A percentile compares a stretch with the other conserved stretches of the same genome.
Conservation (phyloP, 306 rosid genomes). For the Psophocarpus tetragonolobus region DNA sequence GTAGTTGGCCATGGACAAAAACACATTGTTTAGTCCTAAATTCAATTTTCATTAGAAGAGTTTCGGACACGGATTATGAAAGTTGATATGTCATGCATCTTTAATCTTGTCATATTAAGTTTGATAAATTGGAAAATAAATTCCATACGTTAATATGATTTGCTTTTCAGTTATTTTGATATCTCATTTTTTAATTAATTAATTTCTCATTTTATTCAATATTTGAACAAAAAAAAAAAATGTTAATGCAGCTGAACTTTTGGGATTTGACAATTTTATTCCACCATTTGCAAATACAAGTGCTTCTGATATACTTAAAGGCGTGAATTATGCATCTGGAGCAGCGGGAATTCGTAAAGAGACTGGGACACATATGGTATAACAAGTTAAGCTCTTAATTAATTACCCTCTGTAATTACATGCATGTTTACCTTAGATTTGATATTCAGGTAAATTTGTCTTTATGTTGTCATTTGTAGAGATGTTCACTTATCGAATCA, state of each 20-base stretch:
- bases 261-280: conserved; percentile 40
- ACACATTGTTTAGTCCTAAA: no score
- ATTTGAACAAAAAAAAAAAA: no score
- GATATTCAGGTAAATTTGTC: not conserved
- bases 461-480: not conserved
- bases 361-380: conserved; percentile 45
- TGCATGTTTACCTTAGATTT: not conserved
- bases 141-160: not conserved
- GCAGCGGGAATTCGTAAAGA: conserved; percentile 54
- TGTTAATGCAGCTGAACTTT: conserved; percentile 28
- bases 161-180: not conserved
- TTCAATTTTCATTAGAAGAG: not conserved
- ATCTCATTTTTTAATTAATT: not conserved
- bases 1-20: not conserved
- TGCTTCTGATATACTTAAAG: conserved; percentile 34
- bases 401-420: not conserved
- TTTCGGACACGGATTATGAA: not conserved
- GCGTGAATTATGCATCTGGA: conserved; percentile 84
- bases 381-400: not conserved
- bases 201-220: not conserved
- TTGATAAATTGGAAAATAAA: not conserved
- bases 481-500: no score
- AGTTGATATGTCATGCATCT: not conserved
- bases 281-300: conserved; percentile 49
- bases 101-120: not conserved